These are phyloP conservation scores for Agrocybe pediades DNA, from an alignment of 768 basidiomycete species.

Conservation along the genomic window DNA sequence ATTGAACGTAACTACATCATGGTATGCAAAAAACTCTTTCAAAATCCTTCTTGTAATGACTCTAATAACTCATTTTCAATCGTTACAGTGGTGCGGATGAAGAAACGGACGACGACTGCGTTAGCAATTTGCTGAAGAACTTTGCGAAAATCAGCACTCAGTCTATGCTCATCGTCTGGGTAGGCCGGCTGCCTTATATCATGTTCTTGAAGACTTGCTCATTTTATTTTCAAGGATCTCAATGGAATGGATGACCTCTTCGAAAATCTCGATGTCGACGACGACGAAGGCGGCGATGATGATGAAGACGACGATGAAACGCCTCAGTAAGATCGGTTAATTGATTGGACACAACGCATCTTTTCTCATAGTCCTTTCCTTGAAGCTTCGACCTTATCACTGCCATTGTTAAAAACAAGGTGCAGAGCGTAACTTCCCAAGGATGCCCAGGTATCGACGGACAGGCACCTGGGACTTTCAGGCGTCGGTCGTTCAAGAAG, in stretches of 20 bases:
- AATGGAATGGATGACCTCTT: conserved; percentile 20
- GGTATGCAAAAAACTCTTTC: conserved; percentile 12
- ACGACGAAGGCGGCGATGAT: conserved; percentile 17
- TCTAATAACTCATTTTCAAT: background rate
- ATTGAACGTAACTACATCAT: conserved; percentile 21
- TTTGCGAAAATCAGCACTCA: conserved; percentile 24
- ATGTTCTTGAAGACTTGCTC: too few species aligned
- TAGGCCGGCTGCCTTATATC: too few species aligned
- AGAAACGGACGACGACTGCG: conserved; percentile 24
- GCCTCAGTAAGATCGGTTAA: conserved; percentile 16
- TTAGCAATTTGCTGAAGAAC: conserved; percentile 18
- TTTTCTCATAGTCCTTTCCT: background rate
- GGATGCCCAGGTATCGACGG: conserved; percentile 25
- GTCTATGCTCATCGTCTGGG: conserved; percentile 25
- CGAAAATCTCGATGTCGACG: conserved; percentile 20
- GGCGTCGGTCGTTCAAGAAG: conserved; percentile 8
- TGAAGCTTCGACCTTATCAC: conserved; percentile 18
- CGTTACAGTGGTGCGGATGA: conserved; percentile 19
- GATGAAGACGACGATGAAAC: conserved; percentile 20
- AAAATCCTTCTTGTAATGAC: too few species aligned
- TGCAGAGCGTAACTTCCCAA: conserved; percentile 18
- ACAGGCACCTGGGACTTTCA: conserved; percentile 23
- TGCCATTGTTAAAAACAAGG: conserved; percentile 17
- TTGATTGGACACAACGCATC: background rate
- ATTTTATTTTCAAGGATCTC: conserved; percentile 3